Base-by-base conservation (phyloP, 2,329 filamentous ascomycete species). In the Clarireedia monteithiana region DNA sequence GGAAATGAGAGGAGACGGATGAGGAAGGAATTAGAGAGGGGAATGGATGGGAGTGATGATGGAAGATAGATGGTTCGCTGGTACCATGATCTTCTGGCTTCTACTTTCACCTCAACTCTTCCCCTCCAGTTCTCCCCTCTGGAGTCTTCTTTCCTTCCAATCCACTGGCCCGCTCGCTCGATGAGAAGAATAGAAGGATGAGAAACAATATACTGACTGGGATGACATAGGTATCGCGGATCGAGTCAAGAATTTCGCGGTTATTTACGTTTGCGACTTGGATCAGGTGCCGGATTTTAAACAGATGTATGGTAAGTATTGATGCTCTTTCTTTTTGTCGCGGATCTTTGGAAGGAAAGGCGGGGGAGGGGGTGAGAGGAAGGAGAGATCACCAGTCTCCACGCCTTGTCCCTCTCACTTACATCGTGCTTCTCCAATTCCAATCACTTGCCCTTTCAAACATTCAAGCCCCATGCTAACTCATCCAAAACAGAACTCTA, bases 221-320 rank as follows among this genome's bases (percentile, higher is more conserved):
- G 12, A 5, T 20, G 20, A 20, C 12, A 1, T 38, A 69, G 66
- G 82, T 66, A 95, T 99, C 68, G 90, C 92, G 57, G 91, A 97
- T 70, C 83, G 84, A 46, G 90, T 99, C 61, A 95, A 95, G 76
- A 96, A 91, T 76, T 95, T 94, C 69, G 88, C 88, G 57, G 88
- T 88, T 71, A 86, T 97, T 71, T 97, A 97, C 74, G 81, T 95
- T 53, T 96, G 91, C 79, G 91, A 97, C 71, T 85, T 95, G 66
- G 89, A 95, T 69, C 81, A 91, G 71, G 88, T 95, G 5, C 88
- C 89, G 56, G 90, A 95, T 71, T 96, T 96, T 77, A 96, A 94
- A 70, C 83, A 88, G 67, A 97, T 97, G 92, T 96, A 96, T 77
- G 39, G 39, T 40, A 14, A 40, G 39, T 40, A 7, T 17, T 9